phyloP scores from a whole-genome alignment of 2,329 filamentous ascomycete species.

The Fusarium vanettenii region DNA sequence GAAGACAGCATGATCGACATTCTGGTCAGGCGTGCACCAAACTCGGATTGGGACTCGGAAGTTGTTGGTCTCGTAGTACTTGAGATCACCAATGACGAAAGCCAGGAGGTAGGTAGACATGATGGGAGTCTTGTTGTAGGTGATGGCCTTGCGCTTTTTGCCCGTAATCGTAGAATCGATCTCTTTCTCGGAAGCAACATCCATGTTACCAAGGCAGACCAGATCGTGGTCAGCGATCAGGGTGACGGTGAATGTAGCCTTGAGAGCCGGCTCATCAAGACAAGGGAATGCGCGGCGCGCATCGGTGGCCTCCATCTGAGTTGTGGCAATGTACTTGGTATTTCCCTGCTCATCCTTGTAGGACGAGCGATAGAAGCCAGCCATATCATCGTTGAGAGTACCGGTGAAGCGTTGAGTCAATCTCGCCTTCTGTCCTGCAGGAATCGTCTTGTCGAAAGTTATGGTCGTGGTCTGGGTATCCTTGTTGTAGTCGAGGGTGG shows the following conservation, averaged over 20 bases:
- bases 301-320: slow-evolving; percentile 97
- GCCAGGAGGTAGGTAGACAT: slow-evolving; percentile 98
- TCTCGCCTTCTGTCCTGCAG: slow-evolving; percentile 80
- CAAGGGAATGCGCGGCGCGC: slow-evolving; percentile 93
- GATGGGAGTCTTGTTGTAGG: slow-evolving; percentile 89
- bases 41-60: slow-evolving; percentile 94
- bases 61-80: slow-evolving; percentile 90
- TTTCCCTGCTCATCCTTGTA: slow-evolving; percentile 87
- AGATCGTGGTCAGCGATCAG: slow-evolving; percentile 89
- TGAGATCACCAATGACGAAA: slow-evolving; percentile 93
- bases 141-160: slow-evolving; percentile 81
- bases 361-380: slow-evolving; percentile 95
- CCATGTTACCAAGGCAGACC: slow-evolving; percentile 97
- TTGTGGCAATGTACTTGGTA: slow-evolving; percentile 85
- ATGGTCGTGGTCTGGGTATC: slow-evolving; percentile 85
- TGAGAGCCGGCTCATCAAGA: slow-evolving; percentile 95
- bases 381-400: slow-evolving; percentile 92
- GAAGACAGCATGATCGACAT: slow-evolving; percentile 92
- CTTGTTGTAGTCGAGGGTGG: slow-evolving; percentile 77
- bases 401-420: slow-evolving; percentile 74
- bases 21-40: slow-evolving; percentile 90
- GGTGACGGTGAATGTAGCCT: slow-evolving; percentile 92
- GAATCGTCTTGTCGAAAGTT: slow-evolving; percentile 78
- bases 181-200: slow-evolving; percentile 83
- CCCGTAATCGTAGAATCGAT: slow-evolving; percentile 71